A percentile compares a stretch with the other conserved stretches of the same genome.
phyloP scores from a whole-genome alignment of 805 yeast species.

The Metschnikowia lochheadii region DNA sequence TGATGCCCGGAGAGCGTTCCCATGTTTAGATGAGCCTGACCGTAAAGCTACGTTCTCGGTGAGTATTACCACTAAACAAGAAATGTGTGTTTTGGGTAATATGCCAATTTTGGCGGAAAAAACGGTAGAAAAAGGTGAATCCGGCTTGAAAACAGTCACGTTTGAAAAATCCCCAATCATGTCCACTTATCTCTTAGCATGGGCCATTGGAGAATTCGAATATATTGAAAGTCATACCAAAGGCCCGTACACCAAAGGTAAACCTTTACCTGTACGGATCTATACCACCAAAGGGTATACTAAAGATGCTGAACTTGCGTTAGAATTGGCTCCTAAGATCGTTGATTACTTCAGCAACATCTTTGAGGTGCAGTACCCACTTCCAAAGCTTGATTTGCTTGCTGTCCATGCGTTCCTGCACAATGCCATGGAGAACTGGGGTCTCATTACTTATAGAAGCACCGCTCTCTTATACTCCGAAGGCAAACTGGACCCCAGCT shows the following conservation, averaged over 20 bases:
- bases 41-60: constrained; percentile 55
- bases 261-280: constrained; percentile 46
- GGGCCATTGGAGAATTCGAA: constrained; percentile 57
- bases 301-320: constrained; percentile 45
- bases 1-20: constrained; percentile 56
- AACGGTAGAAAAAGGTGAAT: constrained; percentile 12
- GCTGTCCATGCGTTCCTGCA: constrained; percentile 79
- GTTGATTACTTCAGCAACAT: constrained; percentile 47
- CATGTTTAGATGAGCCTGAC: constrained; percentile 55
- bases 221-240: constrained; percentile 45
- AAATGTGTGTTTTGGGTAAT: constrained; percentile 43
- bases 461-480: constrained; percentile 47
- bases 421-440: constrained; percentile 93
- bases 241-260: constrained; percentile 32
- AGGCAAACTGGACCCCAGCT: constrained; percentile 43
- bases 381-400: constrained; percentile 76
- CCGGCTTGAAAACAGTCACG: constrained; percentile 22
- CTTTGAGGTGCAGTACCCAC: constrained; percentile 58
- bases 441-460: constrained; percentile 65
- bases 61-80: constrained; percentile 27
- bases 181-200: constrained; percentile 55
- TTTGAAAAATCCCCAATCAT: constrained; percentile 50
- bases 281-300: constrained; percentile 51
- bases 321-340: constrained; percentile 44
- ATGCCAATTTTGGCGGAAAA: constrained; percentile 34